These are phyloP conservation scores for Elsinoe fawcettii DNA, from an alignment of 2,329 filamentous ascomycete species.

Conservation along the genomic window DNA sequence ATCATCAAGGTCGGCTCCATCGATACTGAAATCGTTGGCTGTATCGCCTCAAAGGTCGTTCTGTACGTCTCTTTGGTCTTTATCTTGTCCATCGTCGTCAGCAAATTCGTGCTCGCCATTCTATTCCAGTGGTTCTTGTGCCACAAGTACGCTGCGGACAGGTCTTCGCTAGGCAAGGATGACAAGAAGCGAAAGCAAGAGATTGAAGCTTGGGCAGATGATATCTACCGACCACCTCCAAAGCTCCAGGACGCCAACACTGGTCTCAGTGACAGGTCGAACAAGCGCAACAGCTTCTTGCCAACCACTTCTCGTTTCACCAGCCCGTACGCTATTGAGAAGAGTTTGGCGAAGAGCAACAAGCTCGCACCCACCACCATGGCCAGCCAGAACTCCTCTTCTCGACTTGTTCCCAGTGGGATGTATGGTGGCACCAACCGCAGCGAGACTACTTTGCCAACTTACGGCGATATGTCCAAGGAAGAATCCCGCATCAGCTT, in stretches of 20 bases:
- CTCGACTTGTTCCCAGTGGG: slow-evolving; percentile 57
- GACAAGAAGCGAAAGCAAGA: slow-evolving; percentile 80
- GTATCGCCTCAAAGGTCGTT: slow-evolving; percentile 94
- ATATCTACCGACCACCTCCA: slow-evolving; percentile 87
- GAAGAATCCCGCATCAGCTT: slow-evolving; percentile 36
- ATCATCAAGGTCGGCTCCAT: slow-evolving; percentile 94
- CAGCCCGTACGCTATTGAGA: slow-evolving; percentile 73
- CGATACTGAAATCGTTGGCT: slow-evolving; percentile 92
- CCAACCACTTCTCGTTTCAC: slow-evolving; percentile 94
- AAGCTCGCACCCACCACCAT: slow-evolving; percentile 74
- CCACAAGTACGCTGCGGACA: slow-evolving; percentile 72
- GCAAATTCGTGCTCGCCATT: slow-evolving; percentile 82
- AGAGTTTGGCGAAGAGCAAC: slow-evolving; percentile 43
- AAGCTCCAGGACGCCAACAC: slow-evolving; percentile 61
- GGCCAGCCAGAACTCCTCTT: slow-evolving; percentile 76
- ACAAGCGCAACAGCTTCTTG: slow-evolving; percentile 80
- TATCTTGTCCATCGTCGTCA: slow-evolving; percentile 78
- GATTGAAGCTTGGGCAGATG: slow-evolving; percentile 96
- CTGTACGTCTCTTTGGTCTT: slow-evolving; percentile 88
- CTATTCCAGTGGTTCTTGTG: slow-evolving; percentile 96
- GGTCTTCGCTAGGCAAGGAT: slow-evolving; percentile 74
- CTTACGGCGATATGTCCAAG: slow-evolving; percentile 29
- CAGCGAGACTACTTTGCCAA: slow-evolving; percentile 49
- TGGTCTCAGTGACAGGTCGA: slow-evolving; percentile 62
- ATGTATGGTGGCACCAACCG: slow-evolving; percentile 59